These are phyloP conservation scores for Fusarium circinatum DNA, from an alignment of 2,329 filamentous ascomycete genomes.

Conservation along the genomic window DNA sequence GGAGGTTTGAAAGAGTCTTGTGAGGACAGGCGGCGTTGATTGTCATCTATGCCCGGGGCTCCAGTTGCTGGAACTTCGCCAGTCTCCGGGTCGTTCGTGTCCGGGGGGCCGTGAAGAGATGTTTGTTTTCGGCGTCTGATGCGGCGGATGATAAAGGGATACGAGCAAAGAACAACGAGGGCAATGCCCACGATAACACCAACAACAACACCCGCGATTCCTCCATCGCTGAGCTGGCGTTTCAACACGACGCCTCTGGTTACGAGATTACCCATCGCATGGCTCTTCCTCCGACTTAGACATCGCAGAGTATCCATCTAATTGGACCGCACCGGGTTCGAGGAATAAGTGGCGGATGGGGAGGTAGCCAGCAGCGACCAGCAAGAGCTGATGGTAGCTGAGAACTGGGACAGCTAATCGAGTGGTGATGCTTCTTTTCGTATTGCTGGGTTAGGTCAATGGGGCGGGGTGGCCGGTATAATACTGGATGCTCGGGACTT, in stretches of 20 bases:
- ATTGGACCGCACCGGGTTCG: constrained; percentile 15
- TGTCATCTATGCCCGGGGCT: constrained; percentile 26
- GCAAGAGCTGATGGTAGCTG: constrained; percentile 33
- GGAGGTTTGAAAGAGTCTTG: constrained; percentile 50
- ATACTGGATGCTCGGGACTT: constrained; percentile 19
- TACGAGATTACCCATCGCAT: constrained; percentile 36
- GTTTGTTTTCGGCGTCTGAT: constrained; percentile 44
- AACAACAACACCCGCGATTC: constrained; percentile 52
- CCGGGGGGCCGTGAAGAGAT: constrained; percentile 27
- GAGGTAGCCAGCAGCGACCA: constrained; percentile 34
- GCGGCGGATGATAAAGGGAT: constrained; percentile 52
- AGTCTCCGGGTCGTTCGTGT: constrained; percentile 46
- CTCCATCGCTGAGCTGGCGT: constrained; percentile 48
- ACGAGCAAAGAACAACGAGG: constrained; percentile 52
- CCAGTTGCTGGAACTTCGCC: constrained; percentile 35
- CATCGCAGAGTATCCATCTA: constrained; percentile 38
- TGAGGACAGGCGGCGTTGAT: constrained; percentile 49
- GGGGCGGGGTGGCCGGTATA: constrained; percentile 36
- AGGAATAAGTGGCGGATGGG: constrained; percentile 20
- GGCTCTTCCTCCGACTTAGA: constrained; percentile 37
- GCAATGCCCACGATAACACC: constrained; percentile 49
- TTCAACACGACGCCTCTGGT: constrained; percentile 35
- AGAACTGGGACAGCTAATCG: constrained; percentile 20
- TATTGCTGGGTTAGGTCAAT: constrained; percentile 22
- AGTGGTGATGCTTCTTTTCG: constrained; percentile 22